Conservation (phyloP, 495 filamentous ascomycete species). For the Talaromyces wortmannii region DNA sequence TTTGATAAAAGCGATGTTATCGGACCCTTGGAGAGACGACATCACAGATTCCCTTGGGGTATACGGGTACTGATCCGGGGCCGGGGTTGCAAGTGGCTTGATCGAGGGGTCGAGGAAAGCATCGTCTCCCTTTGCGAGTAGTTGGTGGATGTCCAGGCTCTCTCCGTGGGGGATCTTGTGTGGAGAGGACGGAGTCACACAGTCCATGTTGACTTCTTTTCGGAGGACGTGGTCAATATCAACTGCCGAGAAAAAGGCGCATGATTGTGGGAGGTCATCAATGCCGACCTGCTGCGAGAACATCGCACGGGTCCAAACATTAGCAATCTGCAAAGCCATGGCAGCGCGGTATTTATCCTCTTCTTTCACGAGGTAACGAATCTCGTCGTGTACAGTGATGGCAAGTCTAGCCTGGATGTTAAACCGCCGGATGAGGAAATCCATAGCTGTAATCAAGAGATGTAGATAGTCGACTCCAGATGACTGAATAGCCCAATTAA, state of each 20-base stretch:
- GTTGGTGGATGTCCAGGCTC: conserved; percentile 66
- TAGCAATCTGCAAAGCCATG: conserved; percentile 88
- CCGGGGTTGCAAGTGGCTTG: conserved; percentile 42
- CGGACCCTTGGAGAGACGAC: conserved; percentile 49
- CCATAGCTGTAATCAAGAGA: conserved; percentile 88
- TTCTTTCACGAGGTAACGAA: conserved; percentile 82
- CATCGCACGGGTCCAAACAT: conserved; percentile 95
- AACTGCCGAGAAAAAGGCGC: conserved; percentile 91
- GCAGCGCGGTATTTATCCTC: conserved; percentile 83
- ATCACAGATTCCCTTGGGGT: conserved; percentile 72
- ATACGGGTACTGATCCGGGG: conserved; percentile 56
- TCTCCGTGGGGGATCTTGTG: conserved; percentile 78
- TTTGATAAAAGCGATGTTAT: conserved; percentile 59
- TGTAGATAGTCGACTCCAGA: conserved; percentile 97
- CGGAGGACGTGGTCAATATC: conserved; percentile 91
- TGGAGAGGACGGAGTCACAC: conserved; percentile 81
- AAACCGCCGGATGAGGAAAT: conserved; percentile 83
- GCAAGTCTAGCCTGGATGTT: conserved; percentile 77
- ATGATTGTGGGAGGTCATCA: conserved; percentile 85
- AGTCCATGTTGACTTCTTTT: conserved; percentile 98
- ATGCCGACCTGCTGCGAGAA: conserved; percentile 97
- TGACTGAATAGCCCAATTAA: conserved; percentile 99
- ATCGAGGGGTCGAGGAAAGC: conserved; percentile 61
- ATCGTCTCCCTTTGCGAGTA: conserved; percentile 60
- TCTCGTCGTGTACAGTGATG: conserved; percentile 97